phyloP scores from a whole-genome alignment of 441 rosid species.

The Gossypium aridum region DNA sequence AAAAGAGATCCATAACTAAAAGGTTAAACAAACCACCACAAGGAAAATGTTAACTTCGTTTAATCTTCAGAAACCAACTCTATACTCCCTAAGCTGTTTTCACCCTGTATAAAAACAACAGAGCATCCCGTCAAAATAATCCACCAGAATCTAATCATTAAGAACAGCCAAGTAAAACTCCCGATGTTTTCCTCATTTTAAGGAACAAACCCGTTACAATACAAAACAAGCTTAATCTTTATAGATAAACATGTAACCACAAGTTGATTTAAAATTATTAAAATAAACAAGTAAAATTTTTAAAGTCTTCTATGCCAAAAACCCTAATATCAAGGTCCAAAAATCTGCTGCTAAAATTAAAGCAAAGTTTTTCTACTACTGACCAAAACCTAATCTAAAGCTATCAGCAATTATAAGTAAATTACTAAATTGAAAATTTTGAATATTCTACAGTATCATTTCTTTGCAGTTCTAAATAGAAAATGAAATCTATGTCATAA shows the following conservation, averaged over 20 bases:
- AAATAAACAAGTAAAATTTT: conserved; percentile 1
- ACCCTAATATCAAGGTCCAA: conserved; percentile 20
- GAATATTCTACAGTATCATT: not conserved
- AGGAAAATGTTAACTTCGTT: not conserved
- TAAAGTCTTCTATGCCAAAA: not conserved
- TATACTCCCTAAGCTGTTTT: conserved; percentile 8
- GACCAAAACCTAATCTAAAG: not conserved
- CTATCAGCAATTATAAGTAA: not conserved
- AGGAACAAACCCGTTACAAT: not conserved
- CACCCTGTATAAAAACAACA: conserved; percentile 15
- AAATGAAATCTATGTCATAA: not conserved
- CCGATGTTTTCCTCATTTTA: not conserved
- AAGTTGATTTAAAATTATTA: not conserved
- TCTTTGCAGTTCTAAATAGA: not conserved
- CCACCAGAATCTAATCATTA: not conserved
- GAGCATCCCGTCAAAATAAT: conserved; percentile 4
- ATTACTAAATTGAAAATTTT: not conserved
- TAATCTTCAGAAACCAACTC: conserved; percentile 8
- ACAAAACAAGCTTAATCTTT: not conserved
- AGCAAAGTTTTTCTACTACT: not conserved
- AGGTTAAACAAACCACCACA: conserved; percentile 4
- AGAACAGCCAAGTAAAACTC: conserved; percentile 4
- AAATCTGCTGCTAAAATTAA: not conserved
- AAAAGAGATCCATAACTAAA: conserved; percentile 13
- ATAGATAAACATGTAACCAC: not conserved